Evolutionary conservation across 176 grass and related monocot species (phyloP).

Genomic region (Avena sativa): DNA sequence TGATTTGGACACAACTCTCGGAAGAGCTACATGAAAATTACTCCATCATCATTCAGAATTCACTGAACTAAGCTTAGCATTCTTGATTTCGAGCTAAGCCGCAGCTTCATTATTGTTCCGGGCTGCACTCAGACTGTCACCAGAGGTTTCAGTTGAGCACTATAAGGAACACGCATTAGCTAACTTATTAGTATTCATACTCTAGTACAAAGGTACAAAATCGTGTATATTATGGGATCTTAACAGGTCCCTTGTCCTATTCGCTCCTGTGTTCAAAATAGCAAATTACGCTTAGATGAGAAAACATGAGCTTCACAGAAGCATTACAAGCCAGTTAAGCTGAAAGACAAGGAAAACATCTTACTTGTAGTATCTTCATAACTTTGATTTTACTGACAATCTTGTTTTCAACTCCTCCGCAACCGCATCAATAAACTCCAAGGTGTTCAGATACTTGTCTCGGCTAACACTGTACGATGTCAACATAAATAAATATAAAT

Average conservation of each 20-base stretch:
- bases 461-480: slow-evolving; percentile 52
- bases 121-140: not conserved
- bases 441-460: slow-evolving; percentile 59
- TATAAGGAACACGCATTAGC: not conserved
- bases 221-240: not conserved
- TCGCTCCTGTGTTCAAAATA: not conserved
- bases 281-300: slow-evolving; percentile 2
- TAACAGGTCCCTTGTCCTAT: not conserved
- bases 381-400: slow-evolving; percentile 51
- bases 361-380: slow-evolving; percentile 42
- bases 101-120: not conserved
- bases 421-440: slow-evolving; percentile 68
- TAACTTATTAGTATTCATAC: not conserved
- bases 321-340: not conserved
- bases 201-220: not conserved
- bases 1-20: not conserved
- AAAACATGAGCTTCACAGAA: slow-evolving; percentile 22
- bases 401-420: slow-evolving; percentile 58
- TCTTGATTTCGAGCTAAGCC: not conserved
- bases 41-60: not conserved
- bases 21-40: not conserved
- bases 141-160: not conserved
- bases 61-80: not conserved
- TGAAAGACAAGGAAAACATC: not conserved
- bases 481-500: slow-evolving; percentile 27